Percentiles rank a stretch among this genome's conserved stretches.
phyloP scores from a whole-genome alignment of 75 land plant species.

The Gnetum montanum region DNA sequence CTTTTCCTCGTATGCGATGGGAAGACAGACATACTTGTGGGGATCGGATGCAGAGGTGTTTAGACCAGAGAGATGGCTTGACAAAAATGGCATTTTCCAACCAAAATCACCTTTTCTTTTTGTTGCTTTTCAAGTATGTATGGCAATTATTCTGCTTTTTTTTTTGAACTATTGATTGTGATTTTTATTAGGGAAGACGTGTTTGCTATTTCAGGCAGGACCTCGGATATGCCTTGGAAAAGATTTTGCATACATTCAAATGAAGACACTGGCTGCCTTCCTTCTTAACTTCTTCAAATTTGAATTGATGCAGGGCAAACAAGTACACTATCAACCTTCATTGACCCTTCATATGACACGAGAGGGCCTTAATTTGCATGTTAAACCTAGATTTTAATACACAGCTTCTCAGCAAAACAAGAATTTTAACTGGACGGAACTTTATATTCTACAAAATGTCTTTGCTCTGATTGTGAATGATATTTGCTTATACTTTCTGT shows the following conservation, averaged over 20 bases:
- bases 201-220: conserved; percentile 20
- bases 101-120: conserved; percentile 50
- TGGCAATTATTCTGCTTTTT: neutral
- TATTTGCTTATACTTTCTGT: too few species aligned
- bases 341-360: conserved; percentile 14
- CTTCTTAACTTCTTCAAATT: conserved; percentile 18
- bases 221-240: conserved; percentile 28
- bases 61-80: conserved; percentile 24
- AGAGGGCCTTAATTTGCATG: conserved; percentile 1
- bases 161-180: neutral
- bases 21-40: conserved; percentile 15
- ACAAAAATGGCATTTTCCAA: conserved; percentile 32
- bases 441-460: too few species aligned
- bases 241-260: conserved; percentile 28
- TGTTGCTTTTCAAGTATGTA: conserved; percentile 40
- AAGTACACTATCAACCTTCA: conserved; percentile 20
- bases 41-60: conserved; percentile 17
- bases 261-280: conserved; percentile 20
- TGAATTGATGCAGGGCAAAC: conserved; percentile 2
- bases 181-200: neutral
- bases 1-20: conserved; percentile 17
- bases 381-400: neutral
- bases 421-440: too few species aligned
- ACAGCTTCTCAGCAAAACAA: neutral
- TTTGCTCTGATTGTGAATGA: too few species aligned